Evolutionary conservation across 1,284 basidiomycete species (phyloP), one percentile per base, ranked within the genome.

Genomic region (Tilletia caries): DNA sequence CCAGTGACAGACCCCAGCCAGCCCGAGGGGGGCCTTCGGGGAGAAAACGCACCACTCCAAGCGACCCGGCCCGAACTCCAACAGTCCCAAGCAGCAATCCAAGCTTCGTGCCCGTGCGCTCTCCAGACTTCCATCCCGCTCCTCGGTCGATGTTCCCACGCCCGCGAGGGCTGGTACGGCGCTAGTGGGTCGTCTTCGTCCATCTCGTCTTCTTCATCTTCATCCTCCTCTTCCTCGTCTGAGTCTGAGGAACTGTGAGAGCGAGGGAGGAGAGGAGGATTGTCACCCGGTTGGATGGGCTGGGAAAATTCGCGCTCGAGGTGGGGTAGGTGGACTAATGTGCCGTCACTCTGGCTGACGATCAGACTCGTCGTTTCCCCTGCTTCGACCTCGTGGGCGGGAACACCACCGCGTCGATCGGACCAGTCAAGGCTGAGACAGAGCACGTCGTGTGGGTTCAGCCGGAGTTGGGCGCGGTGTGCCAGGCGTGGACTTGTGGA

Each of bases 41-140:
- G 52, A 32, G 25, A 20, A 12, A 29, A 71, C 83, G 54, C 70
- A 91, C 93, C 95, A 18, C 92, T 94, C 86, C 93, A 97, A 1
- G 95, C 86, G 18, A 91, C 72, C 10, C 66, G 68, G 0, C 76
- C 73, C 15, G 67, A 65, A 20, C 64, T 71, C 90, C 91, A 94
- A 75, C 91, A 90, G 80, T 97, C 89, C 89, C 92, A 98, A 0
- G 91, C 90, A 0, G 90, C 89, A 64, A 93, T 90, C 96, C 96
- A 99, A 0, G 95, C 91, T 82, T 98, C 96, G 78, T 89, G 90
- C 71, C 94, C 92, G 81, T 98, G 96, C 4, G 92, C 95, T 69
- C 88, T 85, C 95, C 95, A 98, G 0, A 70, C 76, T 44, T 75
- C 67, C 13, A 80, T 67, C 0, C 76, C 77, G 25, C 27, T 34